Percentiles rank a stretch among this genome's conserved stretches.
phyloP scores from a whole-genome alignment of 345 rosid species.

The Gossypium arboreum region DNA sequence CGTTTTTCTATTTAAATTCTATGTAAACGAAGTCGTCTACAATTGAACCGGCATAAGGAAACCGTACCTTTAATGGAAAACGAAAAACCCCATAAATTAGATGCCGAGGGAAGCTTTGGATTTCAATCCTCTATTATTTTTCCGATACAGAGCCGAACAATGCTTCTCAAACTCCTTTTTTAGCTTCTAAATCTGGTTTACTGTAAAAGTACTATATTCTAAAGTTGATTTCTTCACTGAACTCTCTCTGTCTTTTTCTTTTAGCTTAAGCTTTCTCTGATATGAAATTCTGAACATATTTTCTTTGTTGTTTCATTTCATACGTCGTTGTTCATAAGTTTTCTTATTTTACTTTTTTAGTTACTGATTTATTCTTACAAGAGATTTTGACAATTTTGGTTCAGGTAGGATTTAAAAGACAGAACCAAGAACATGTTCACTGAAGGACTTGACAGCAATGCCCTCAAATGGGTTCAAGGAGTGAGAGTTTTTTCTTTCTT shows the following conservation, averaged over 20 bases:
- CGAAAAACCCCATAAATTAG: not conserved
- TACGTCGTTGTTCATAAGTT: not conserved
- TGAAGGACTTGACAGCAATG: constrained; percentile 45
- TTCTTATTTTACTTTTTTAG: not conserved
- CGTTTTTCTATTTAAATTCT: not conserved
- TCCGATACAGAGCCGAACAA: constrained; percentile 18
- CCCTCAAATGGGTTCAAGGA: constrained; percentile 47
- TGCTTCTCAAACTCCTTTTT: constrained; percentile 20
- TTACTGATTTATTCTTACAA: not conserved
- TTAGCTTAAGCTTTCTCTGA: not conserved
- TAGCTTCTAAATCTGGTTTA: too few relatives aligned
- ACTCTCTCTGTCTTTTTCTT: not conserved
- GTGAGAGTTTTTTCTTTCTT: constrained; percentile 13
- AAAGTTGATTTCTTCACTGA: constrained; percentile 20
- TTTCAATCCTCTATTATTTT: not conserved
- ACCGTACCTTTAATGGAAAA: not conserved
- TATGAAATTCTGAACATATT: constrained; percentile 11
- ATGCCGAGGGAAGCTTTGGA: constrained; percentile 1
- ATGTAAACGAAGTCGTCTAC: constrained; percentile 14
- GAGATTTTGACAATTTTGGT: not conserved
- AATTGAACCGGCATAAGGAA: not conserved
- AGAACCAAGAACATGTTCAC: constrained; percentile 31
- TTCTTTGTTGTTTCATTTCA: constrained; percentile 13
- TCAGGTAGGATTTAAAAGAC: constrained; percentile 12
- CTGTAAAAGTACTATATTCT: not conserved